Percentiles rank a stretch among this genome's conserved stretches.
These are phyloP conservation scores for Sanghuangporus baumii DNA, from an alignment of 1,284 basidiomycete species.

Conservation along the genomic window DNA sequence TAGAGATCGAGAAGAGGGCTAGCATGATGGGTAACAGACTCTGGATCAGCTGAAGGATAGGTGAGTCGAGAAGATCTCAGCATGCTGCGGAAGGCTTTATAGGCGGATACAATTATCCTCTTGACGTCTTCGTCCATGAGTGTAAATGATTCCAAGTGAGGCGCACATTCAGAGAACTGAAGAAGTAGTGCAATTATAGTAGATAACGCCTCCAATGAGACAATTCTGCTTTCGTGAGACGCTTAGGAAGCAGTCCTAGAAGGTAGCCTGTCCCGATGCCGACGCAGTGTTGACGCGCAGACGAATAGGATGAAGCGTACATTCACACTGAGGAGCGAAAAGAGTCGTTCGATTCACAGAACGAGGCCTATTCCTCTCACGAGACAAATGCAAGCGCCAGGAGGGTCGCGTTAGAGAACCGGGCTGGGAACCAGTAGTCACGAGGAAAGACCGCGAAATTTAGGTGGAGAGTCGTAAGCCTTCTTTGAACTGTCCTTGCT, in stretches of 20 bases:
- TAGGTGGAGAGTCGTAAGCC: neutral
- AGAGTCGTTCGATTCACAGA: conserved; percentile 1
- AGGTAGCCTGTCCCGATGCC: neutral
- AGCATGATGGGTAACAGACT: neutral
- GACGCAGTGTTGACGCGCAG: neutral
- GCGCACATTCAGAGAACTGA: neutral
- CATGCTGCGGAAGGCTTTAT: conserved; percentile 1
- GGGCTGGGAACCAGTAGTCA: neutral
- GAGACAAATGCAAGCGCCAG: neutral
- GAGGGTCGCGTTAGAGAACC: neutral
- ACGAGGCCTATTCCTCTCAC: neutral
- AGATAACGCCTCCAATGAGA: neutral
- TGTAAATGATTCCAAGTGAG: neutral
- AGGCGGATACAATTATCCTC: neutral
- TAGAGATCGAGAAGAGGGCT: neutral
- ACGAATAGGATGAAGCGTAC: neutral
- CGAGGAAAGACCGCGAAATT: neutral
- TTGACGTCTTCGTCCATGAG: neutral
- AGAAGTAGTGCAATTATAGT: neutral
- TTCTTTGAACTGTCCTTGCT: neutral
- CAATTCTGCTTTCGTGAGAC: neutral
- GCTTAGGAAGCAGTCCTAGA: neutral
- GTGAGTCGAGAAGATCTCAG: neutral
- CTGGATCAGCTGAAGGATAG: neutral
- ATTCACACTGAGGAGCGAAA: neutral